Evolutionary conservation across 176 grass and related monocot genomes (phyloP), one percentile per base, ranked within the genome.

Genomic region (Coix lacrymajobi): DNA sequence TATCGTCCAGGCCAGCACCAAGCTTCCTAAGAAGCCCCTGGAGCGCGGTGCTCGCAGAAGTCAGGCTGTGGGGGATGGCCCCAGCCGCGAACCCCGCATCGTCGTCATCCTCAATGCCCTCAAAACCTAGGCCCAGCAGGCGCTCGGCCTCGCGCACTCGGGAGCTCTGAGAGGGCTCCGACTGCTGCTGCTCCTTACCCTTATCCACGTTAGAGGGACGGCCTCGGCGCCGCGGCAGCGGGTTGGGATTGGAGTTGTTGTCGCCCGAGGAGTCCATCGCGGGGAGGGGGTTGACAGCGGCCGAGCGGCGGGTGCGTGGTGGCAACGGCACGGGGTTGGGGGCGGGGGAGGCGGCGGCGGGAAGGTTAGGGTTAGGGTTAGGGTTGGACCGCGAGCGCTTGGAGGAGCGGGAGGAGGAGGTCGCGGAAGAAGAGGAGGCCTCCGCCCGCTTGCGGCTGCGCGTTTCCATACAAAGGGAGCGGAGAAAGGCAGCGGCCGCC

Each of bases 371-470:
- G 39, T 48, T 84, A 74, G 79, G 87, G 82, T 86, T 89, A 83
- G 79, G 83, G 72, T 80, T 87, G 69, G 71, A 73, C 20, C 78
- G 90, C 40, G 81, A 58, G 49, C 81, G 87, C 82, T 84, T 79
- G 77, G 78, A 75, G 57, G 70, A 68, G 81, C 73, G 77, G 73
- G 84, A 76, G 3, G 94, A 83, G 17, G 86, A 64, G 61, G 61
- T 66, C 74, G 84, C 85, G 87, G 74, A 90, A 93, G 94, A 97
- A 93, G 89, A 92, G 79, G 94, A 93, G 83, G 94, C 91, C 91
- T 91, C 91, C 94, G 94, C 94, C 89, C 94, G 89, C 91, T 97
- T 97, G 89, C 94, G 87, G 89, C 94, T 97, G 70, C 94, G 91
- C 84, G 94, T 97, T 97, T 97, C 94, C 94, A 97, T 97, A 93